phyloP scores from a whole-genome alignment of 352 stramenopile species.

The Phytophthora kernoviae region DNA sequence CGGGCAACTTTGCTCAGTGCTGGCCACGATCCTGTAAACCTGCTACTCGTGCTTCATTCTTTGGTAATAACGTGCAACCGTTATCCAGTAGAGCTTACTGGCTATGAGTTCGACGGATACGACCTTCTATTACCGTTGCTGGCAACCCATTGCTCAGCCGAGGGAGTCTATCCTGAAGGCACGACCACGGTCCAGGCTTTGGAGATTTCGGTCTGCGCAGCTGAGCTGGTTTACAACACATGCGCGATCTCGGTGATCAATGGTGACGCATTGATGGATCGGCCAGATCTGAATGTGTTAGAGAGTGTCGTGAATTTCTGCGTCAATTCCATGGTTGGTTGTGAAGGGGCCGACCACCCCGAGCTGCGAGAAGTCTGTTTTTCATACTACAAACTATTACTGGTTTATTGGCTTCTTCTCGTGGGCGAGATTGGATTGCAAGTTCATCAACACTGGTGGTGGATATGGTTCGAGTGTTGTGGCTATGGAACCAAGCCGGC shows the following conservation, averaged over 20 bases:
- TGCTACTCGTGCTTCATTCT: conserved; percentile 69
- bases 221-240: conserved; percentile 70
- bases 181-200: conserved; percentile 51
- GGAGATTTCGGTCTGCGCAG: conserved; percentile 64
- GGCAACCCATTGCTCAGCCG: conserved; percentile 60
- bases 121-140: conserved; percentile 64
- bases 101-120: conserved; percentile 76
- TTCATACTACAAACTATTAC: conserved; percentile 79
- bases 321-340: conserved; percentile 56
- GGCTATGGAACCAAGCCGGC: conserved; percentile 69
- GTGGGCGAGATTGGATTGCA: conserved; percentile 65
- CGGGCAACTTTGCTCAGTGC: conserved; percentile 65
- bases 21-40: conserved; percentile 74
- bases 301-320: conserved; percentile 78
- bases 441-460: conserved; percentile 63
- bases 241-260: conserved; percentile 71
- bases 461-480: conserved; percentile 77
- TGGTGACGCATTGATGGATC: conserved; percentile 56
- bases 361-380: conserved; percentile 58
- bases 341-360: conserved; percentile 31
- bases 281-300: conserved; percentile 46
- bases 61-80: conserved; percentile 72
- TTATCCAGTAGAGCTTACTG: conserved; percentile 51
- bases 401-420: conserved; percentile 56
- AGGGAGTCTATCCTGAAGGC: conserved; percentile 40